A percentile compares a stretch with the other conserved stretches of the same genome.
These are phyloP conservation scores for Delphinella strobiligena DNA, from an alignment of 2,329 filamentous ascomycete species.

Conservation along the genomic window DNA sequence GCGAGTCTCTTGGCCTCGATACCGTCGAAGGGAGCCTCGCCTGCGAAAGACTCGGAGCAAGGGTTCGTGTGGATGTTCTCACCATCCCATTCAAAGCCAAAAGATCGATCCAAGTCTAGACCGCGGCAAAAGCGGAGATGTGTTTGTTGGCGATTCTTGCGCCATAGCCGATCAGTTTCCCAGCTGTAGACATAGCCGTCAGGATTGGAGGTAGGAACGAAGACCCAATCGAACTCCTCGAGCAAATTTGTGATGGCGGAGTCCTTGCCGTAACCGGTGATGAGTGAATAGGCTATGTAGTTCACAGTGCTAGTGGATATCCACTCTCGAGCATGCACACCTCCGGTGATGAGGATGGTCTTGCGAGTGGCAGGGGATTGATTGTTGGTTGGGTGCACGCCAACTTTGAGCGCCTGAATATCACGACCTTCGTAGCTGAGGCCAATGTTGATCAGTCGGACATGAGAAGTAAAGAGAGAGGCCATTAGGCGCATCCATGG, in stretches of 20 bases:
- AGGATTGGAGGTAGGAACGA: slow-evolving; percentile 81
- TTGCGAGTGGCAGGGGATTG: slow-evolving; percentile 44
- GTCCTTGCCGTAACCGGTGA: slow-evolving; percentile 69
- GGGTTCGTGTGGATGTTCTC: slow-evolving; percentile 55
- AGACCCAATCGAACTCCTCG: slow-evolving; percentile 73
- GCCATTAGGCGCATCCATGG: slow-evolving; percentile 86
- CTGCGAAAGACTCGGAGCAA: slow-evolving; percentile 84
- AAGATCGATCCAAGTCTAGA: slow-evolving; percentile 79
- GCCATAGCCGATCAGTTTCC: slow-evolving; percentile 84
- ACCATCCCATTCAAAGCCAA: slow-evolving; percentile 73
- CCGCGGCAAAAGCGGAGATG: slow-evolving; percentile 73
- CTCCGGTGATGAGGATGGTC: slow-evolving; percentile 71
- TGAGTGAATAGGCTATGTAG: slow-evolving; percentile 79
- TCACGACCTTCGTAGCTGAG: slow-evolving; percentile 77
- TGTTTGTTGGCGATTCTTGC: slow-evolving; percentile 83
- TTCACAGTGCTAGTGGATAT: slow-evolving; percentile 85
- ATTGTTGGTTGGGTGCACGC: slow-evolving; percentile 43
- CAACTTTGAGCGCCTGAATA: slow-evolving; percentile 70
- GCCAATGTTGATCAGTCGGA: slow-evolving; percentile 65
- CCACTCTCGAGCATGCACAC: slow-evolving; percentile 92
- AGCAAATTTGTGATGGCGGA: slow-evolving; percentile 62
- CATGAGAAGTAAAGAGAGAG: slow-evolving; percentile 78
- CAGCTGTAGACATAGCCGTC: slow-evolving; percentile 93
- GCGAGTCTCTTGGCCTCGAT: slow-evolving; percentile 65
- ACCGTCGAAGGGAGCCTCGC: slow-evolving; percentile 70